Percentiles rank a stretch among this genome's conserved stretches.
These are phyloP conservation scores for Suillus clintonianus DNA, from an alignment of 768 basidiomycete genomes.

Conservation along the genomic window DNA sequence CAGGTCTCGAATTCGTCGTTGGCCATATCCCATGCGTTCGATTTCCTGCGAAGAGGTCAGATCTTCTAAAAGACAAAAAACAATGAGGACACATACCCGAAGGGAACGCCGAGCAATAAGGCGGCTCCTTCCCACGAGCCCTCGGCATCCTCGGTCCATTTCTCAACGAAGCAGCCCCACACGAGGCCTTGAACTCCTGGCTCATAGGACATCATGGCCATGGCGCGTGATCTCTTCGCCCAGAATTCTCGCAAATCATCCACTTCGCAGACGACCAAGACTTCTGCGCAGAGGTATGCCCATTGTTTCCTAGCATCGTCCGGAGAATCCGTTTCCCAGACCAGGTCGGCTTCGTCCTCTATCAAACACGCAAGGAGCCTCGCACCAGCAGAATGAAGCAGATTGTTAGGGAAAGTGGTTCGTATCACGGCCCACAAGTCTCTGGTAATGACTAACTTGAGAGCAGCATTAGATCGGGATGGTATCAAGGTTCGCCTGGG, in stretches of 20 bases:
- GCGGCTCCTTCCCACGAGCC: constrained; percentile 57
- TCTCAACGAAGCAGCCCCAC: constrained; percentile 59
- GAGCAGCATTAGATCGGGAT: constrained; percentile 40
- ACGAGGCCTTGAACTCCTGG: constrained; percentile 46
- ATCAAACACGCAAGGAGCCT: constrained; percentile 51
- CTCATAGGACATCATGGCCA: constrained; percentile 33
- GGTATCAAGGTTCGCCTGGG: constrained; percentile 9
- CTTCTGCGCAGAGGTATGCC: constrained; percentile 61
- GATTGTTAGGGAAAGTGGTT: constrained; percentile 40
- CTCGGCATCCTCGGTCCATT: constrained; percentile 51
- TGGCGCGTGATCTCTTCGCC: constrained; percentile 29
- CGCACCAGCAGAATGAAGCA: constrained; percentile 46
- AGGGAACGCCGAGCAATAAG: constrained; percentile 59
- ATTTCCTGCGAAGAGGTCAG: constrained; percentile 1
- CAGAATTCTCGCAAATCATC: constrained; percentile 57
- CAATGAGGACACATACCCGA: constrained; percentile 47
- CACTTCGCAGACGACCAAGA: constrained; percentile 47
- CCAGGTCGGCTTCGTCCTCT: constrained; percentile 46
- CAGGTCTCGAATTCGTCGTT: constrained; percentile 58
- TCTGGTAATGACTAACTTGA: constrained; percentile 60
- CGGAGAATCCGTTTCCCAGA: constrained; percentile 42
- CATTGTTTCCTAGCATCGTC: constrained; percentile 55
- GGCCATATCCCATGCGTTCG: constrained; percentile 51
- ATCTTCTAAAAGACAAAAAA: neutral
- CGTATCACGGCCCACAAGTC: constrained; percentile 58